Base-by-base conservation (phyloP, 441 rosid genomes). In the Hypseocharis bilobata region DNA sequence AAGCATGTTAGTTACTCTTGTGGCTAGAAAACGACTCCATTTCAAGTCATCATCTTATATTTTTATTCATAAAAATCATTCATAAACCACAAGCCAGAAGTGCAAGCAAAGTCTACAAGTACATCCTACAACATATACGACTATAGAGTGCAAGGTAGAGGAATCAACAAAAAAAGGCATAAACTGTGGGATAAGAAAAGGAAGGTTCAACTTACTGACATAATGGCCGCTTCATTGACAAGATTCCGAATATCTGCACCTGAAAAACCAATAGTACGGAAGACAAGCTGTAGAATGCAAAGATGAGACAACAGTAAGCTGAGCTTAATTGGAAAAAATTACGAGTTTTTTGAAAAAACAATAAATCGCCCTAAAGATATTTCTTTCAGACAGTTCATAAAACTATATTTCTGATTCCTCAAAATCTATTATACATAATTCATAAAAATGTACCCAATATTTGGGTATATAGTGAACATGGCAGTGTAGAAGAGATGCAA, bases 241-340 rank as follows among this genome's bases (percentile, higher is more conserved):
- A 88, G 97, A 83, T 90, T 93, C 23, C 92, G 82, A 58, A 93
- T 90, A 80, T 93, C 98, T 66, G 98, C 98, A 19, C 98, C 98
- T 5, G 97, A 90, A 81, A 87, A 93, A 54, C 97, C 98, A 80
- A 87, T 88, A 0, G 97, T 90, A 47, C 98, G 88, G 70, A 90
- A 88, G 62, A 90, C 98, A 82, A 93, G 90, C 98, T 93, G 85
- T 56, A 73, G 51, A 68, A 71, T 64, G 38, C 71, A 71, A 78
- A 65, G 14, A 45, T 64, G 38, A 70, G 60, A 32, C 23, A 49
- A 56, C 36, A 69, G 14, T 65, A 51, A 77, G 72, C 55, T 38
- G 19, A 68, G 5, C 4, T 23, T 56, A 58, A 45, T 34, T 34
- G 20, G 14, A 65, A 25, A 66, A 14, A 30, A 42, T n/a, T n/a